phyloP scores from a whole-genome alignment of 106 monocot genomes.

The Alisma plantagoaquatica region DNA sequence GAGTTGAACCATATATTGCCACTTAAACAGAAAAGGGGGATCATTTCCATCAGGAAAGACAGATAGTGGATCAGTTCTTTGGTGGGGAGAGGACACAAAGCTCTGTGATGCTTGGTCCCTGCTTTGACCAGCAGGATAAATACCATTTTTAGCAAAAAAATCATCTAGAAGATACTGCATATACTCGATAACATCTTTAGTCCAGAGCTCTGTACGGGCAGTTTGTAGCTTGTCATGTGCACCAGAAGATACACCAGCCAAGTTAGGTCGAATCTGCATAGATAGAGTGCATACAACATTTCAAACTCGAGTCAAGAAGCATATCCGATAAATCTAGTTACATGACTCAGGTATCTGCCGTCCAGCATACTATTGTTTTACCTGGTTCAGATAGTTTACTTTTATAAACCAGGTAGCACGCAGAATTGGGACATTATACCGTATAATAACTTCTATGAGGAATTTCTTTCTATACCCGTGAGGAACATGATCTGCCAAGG shows the following conservation, averaged over 20 bases:
- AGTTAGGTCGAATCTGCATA: slow-evolving; percentile 57
- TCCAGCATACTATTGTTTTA: neutral
- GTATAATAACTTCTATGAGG: slow-evolving; percentile 86
- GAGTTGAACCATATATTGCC: slow-evolving; percentile 83
- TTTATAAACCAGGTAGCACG: slow-evolving; percentile 97
- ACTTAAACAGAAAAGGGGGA: slow-evolving; percentile 48
- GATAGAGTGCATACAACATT: too few relatives aligned
- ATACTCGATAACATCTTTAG: slow-evolving; percentile 86
- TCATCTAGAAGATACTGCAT: slow-evolving; percentile 86
- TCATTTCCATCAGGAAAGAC: slow-evolving; percentile 42
- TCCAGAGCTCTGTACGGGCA: slow-evolving; percentile 71
- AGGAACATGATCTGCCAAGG: slow-evolving; percentile 89
- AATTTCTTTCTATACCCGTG: slow-evolving; percentile 88
- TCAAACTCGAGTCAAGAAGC: too few relatives aligned
- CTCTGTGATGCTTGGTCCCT: slow-evolving; percentile 47
- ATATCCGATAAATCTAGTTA: too few relatives aligned
- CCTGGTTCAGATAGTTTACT: slow-evolving; percentile 98
- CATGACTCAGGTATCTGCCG: neutral
- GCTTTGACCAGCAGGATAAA: slow-evolving; percentile 13
- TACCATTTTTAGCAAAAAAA: slow-evolving; percentile 60
- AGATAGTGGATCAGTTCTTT: slow-evolving; percentile 29
- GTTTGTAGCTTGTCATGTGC: slow-evolving; percentile 63
- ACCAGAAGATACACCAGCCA: slow-evolving; percentile 34
- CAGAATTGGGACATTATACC: slow-evolving; percentile 76
- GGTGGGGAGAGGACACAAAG: slow-evolving; percentile 16